phyloP scores from a whole-genome alignment of 192 early-diverging fungal species.

The Podila epigama region DNA sequence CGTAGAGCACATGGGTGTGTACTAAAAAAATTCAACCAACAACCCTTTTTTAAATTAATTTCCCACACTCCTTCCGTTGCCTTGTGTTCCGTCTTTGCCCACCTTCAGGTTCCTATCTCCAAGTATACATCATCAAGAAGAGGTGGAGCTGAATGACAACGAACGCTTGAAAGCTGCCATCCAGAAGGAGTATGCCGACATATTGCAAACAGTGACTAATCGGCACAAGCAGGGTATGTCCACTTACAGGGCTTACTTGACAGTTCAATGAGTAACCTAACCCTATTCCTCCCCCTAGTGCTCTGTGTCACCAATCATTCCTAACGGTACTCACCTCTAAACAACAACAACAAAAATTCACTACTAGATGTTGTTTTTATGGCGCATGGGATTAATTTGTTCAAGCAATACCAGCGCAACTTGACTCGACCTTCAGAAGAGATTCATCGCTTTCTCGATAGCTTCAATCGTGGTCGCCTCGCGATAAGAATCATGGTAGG shows the following conservation, averaged over 20 bases:
- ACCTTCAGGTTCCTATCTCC: conserved; percentile 28
- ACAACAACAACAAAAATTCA: background rate
- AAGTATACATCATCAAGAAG: conserved; percentile 9
- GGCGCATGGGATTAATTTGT: conserved; percentile 44
- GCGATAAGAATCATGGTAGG: conserved; percentile 46
- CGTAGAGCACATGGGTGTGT: too few species aligned
- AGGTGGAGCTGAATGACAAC: conserved; percentile 22
- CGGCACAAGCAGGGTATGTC: conserved; percentile 42
- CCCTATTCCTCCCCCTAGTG: too few species aligned
- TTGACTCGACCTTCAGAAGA: conserved; percentile 21
- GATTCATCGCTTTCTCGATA: conserved; percentile 37
- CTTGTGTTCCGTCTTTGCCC: background rate
- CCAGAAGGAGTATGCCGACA: conserved; percentile 36
- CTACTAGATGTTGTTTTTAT: conserved; percentile 29
- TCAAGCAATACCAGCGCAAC: conserved; percentile 35
- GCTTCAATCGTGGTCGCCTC: conserved; percentile 42
- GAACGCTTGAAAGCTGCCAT: conserved; percentile 6
- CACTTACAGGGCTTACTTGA: conserved; percentile 1
- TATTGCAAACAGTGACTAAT: conserved; percentile 38
- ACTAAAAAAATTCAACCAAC: background rate
- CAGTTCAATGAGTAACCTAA: background rate
- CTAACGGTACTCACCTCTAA: too few species aligned
- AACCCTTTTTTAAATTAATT: too few species aligned
- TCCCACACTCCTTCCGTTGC: background rate
- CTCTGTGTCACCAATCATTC: too few species aligned